Evolutionary conservation across 2,329 filamentous ascomycete genomes (phyloP).

Genomic region (Aspergillus sp.): DNA sequence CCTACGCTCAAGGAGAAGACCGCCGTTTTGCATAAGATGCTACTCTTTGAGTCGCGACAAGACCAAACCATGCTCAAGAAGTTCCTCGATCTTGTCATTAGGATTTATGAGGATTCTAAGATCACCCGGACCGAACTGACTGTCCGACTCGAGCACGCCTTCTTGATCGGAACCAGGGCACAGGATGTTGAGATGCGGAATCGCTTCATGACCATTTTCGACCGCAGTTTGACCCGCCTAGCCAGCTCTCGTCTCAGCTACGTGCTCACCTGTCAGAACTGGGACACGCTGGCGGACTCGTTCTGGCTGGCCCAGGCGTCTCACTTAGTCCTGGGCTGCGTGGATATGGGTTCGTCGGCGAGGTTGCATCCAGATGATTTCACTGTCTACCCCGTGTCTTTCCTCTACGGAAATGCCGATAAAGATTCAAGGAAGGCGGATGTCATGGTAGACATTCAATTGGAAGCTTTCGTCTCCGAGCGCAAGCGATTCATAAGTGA

Average conservation of each 20-base stretch:
- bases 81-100: conserved; percentile 93
- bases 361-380: conserved; percentile 85
- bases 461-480: conserved; percentile 74
- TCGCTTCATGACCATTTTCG: conserved; percentile 94
- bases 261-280: conserved; percentile 88
- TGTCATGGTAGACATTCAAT: conserved; percentile 77
- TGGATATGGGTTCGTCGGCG: conserved; percentile 79
- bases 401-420: conserved; percentile 71
- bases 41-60: conserved; percentile 83
- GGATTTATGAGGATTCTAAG: conserved; percentile 97
- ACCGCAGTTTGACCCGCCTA: conserved; percentile 89
- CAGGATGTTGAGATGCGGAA: conserved; percentile 96
- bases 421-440: conserved; percentile 66
- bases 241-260: conserved; percentile 87
- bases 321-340: conserved; percentile 84
- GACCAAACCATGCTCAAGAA: conserved; percentile 86
- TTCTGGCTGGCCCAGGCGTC: conserved; percentile 97
- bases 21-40: conserved; percentile 98
- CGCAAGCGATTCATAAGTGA: conserved; percentile 84
- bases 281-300: conserved; percentile 90
- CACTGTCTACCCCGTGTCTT: conserved; percentile 71
- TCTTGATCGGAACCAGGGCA: conserved; percentile 90
- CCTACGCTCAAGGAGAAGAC: conserved; percentile 99
- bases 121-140: conserved; percentile 94
- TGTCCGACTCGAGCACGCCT: conserved; percentile 95